Percentiles rank a stretch among this genome's conserved stretches.
These are phyloP conservation scores for Lactarius hengduanensis DNA, from an alignment of 768 basidiomycete species.

Conservation along the genomic window DNA sequence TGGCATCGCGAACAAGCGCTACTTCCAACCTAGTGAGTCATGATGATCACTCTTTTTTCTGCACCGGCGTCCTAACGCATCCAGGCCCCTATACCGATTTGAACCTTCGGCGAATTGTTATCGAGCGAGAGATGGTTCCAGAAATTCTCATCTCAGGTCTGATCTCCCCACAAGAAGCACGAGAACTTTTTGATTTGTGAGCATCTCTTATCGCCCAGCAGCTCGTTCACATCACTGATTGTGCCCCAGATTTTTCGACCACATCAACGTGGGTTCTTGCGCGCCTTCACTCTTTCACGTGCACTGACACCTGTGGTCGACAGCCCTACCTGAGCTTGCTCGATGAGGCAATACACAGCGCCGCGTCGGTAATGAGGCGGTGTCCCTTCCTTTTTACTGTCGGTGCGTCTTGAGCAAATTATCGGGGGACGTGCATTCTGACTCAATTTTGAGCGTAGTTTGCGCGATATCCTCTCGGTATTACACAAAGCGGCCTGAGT, in stretches of 20 bases:
- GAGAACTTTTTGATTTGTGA: constrained; percentile 35
- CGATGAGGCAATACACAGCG: constrained; percentile 55
- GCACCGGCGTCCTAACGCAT: background rate
- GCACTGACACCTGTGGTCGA: background rate
- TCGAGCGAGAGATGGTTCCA: constrained; percentile 36
- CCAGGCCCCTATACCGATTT: constrained; percentile 35
- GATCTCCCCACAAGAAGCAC: constrained; percentile 34
- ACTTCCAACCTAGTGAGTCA: constrained; percentile 28
- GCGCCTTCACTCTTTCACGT: constrained; percentile 20
- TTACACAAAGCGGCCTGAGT: constrained; percentile 51
- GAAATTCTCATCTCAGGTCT: constrained; percentile 37
- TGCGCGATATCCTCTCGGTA: constrained; percentile 70
- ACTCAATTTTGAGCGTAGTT: constrained; percentile 39
- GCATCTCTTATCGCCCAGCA: constrained; percentile 13
- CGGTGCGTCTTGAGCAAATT: constrained; percentile 40
- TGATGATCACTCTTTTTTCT: background rate
- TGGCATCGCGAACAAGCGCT: constrained; percentile 26
- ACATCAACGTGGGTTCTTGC: constrained; percentile 47
- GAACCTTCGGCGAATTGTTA: constrained; percentile 35
- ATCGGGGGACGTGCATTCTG: background rate
- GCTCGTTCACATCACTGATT: constrained; percentile 5
- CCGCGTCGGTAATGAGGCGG: constrained; percentile 50
- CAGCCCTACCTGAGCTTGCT: constrained; percentile 59
- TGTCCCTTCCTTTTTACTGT: constrained; percentile 62
- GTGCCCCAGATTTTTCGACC: constrained; percentile 47